Evolutionary conservation across 441 rosid species (phyloP).

Genomic region (Pelargonium fulgidum): DNA sequence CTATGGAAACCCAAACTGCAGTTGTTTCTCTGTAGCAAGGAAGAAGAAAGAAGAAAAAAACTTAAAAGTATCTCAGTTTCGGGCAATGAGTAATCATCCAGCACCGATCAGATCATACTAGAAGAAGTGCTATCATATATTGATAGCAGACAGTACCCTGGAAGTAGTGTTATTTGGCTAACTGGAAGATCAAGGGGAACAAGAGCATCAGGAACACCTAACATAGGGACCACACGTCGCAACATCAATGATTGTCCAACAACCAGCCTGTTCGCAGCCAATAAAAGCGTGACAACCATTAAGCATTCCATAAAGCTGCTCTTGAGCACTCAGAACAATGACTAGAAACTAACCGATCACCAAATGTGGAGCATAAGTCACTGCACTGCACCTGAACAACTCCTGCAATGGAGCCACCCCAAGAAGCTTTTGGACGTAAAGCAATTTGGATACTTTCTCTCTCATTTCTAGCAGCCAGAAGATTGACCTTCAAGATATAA

Average conservation of each 20-base stretch:
- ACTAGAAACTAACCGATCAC: constrained; percentile 59
- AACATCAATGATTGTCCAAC: constrained; percentile 67
- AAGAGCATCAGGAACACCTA: constrained; percentile 96
- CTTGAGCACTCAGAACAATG: not conserved
- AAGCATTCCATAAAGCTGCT: constrained; percentile 19
- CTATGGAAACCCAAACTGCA: constrained; percentile 83
- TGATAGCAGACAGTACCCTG: constrained; percentile 54
- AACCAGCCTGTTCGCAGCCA: constrained; percentile 48
- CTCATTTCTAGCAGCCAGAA: constrained; percentile 93
- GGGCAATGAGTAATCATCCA: constrained; percentile 16
- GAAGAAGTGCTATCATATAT: constrained; percentile 17
- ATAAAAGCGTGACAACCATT: constrained; percentile 23
- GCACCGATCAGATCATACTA: constrained; percentile 19
- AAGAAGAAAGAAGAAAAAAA: constrained; percentile 8
- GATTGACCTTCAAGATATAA: constrained; percentile 55
- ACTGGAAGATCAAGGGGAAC: constrained; percentile 79
- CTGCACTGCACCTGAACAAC: constrained; percentile 75
- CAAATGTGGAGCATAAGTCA: constrained; percentile 69
- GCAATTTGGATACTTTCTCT: constrained; percentile 93
- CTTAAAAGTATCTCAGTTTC: constrained; percentile 25
- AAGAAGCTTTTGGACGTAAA: constrained; percentile 81
- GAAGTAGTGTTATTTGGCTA: constrained; percentile 62
- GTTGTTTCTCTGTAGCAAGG: constrained; percentile 65
- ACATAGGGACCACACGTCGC: constrained; percentile 65
- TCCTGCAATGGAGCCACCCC: constrained; percentile 70